A percentile compares a stretch with the other conserved stretches of the same genome.
phyloP scores from a whole-genome alignment of 345 rosid genomes.

The Luvunga scandens region DNA sequence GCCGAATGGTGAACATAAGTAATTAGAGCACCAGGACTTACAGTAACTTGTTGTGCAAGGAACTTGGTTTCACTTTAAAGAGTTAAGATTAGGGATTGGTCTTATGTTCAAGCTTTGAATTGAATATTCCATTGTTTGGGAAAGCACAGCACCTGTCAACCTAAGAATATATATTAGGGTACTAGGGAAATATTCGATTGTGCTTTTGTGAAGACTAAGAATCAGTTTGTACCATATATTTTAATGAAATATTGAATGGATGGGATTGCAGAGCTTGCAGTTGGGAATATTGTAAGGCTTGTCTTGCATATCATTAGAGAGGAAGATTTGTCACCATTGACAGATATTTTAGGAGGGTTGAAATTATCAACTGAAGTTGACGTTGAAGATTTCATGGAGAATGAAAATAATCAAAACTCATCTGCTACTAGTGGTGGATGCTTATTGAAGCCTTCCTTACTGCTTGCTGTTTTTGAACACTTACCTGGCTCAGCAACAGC shows the following conservation, averaged over 20 bases:
- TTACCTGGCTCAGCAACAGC: conserved; percentile 32
- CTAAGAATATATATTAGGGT: background rate
- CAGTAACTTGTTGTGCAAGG: background rate
- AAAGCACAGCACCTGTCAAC: too few species aligned
- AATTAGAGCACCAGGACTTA: background rate
- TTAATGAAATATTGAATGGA: background rate
- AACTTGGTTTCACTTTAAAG: background rate
- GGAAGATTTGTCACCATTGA: conserved; percentile 39
- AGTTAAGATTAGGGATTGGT: background rate
- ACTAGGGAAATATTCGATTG: background rate
- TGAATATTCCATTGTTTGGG: background rate
- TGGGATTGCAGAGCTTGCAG: conserved; percentile 52
- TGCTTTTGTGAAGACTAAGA: background rate
- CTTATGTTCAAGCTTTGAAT: too few species aligned
- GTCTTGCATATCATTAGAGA: conserved; percentile 54
- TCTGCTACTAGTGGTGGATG: conserved; percentile 39
- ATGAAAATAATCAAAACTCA: conserved; percentile 32
- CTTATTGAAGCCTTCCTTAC: conserved; percentile 41
- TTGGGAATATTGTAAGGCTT: conserved; percentile 52
- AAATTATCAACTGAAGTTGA: conserved; percentile 36
- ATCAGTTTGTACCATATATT: background rate
- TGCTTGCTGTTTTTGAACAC: conserved; percentile 46
- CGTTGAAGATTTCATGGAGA: conserved; percentile 27
- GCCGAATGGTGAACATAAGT: background rate
- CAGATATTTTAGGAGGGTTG: conserved; percentile 39